These are phyloP conservation scores for Ensete glaucum DNA, from an alignment of 176 grass and related monocot species.

Conservation along the genomic window DNA sequence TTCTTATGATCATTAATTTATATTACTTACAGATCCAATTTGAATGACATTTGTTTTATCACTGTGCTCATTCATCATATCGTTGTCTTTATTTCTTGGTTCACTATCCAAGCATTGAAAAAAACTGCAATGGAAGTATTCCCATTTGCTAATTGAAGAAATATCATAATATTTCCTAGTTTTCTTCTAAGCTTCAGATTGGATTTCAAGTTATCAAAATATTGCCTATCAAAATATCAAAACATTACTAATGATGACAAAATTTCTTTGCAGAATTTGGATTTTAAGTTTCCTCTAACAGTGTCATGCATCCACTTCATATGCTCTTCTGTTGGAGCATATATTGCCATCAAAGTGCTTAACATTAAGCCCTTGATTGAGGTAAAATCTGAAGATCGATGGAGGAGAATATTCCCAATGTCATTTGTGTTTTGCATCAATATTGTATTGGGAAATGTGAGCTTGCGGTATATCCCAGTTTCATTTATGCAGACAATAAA, in stretches of 20 bases:
- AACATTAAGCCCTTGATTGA: slow-evolving; percentile 77
- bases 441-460: slow-evolving; percentile 89
- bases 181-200: neutral
- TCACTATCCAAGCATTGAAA: neutral
- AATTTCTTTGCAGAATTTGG: slow-evolving; percentile 1
- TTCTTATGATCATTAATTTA: too few species aligned
- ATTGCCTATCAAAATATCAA: neutral
- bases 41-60: too few species aligned
- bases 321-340: slow-evolving; percentile 87
- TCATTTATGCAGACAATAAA: slow-evolving; percentile 99
- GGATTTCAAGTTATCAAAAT: too few species aligned
- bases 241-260: neutral
- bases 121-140: neutral
- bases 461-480: slow-evolving; percentile 90
- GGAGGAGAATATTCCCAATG: slow-evolving; percentile 99
- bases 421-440: slow-evolving; percentile 98
- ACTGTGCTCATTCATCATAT: too few species aligned
- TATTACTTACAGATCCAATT: too few species aligned
- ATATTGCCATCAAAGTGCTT: slow-evolving; percentile 60
- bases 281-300: slow-evolving; percentile 88
- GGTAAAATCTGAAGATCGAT: slow-evolving; percentile 64
- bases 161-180: neutral
- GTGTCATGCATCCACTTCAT: slow-evolving; percentile 97
- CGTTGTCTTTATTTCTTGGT: neutral
- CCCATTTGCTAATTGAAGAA: neutral